A percentile compares a stretch with the other conserved stretches of the same genome.
phyloP scores from a whole-genome alignment of 2,329 filamentous ascomycete genomes.

The Trichophyton schoenleinii region DNA sequence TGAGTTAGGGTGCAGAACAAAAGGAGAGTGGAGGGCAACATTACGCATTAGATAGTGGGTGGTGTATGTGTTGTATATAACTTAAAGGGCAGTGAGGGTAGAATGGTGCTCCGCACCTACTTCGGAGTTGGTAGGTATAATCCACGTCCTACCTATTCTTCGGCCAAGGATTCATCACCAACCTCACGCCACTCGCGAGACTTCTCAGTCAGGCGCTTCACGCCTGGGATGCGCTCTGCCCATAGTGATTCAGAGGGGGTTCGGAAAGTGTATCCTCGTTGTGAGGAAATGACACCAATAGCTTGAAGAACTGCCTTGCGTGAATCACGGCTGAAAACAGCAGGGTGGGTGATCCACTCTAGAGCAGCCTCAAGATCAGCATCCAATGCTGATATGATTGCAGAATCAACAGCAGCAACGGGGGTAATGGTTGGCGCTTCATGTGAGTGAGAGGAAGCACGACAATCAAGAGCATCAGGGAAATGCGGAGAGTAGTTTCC shows the following conservation, averaged over 20 bases:
- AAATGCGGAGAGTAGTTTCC: conserved; percentile 28
- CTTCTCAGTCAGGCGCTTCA: conserved; percentile 67
- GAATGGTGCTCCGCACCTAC: background rate
- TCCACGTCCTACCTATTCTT: conserved; percentile 29
- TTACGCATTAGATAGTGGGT: background rate
- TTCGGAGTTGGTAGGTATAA: background rate
- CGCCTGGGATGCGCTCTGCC: conserved; percentile 68
- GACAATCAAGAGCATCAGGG: conserved; percentile 23
- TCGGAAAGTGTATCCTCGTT: conserved; percentile 85
- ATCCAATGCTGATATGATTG: conserved; percentile 75
- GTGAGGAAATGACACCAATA: conserved; percentile 90
- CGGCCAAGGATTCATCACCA: conserved; percentile 56
- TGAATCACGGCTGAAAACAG: conserved; percentile 84
- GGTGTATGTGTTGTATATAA: background rate
- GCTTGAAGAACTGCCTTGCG: conserved; percentile 92
- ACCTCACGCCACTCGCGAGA: conserved; percentile 88
- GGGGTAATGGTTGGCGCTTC: conserved; percentile 39
- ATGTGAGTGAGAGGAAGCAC: conserved; percentile 18
- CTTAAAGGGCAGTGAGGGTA: background rate
- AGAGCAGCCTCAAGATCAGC: conserved; percentile 78
- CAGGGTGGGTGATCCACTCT: conserved; percentile 96
- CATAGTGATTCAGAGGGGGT: conserved; percentile 81
- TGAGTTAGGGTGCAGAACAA: background rate
- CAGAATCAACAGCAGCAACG: conserved; percentile 65
- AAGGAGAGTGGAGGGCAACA: background rate